Conservation (phyloP, 129 eudicot genomes). For the Helianthus tuberosus region DNA sequence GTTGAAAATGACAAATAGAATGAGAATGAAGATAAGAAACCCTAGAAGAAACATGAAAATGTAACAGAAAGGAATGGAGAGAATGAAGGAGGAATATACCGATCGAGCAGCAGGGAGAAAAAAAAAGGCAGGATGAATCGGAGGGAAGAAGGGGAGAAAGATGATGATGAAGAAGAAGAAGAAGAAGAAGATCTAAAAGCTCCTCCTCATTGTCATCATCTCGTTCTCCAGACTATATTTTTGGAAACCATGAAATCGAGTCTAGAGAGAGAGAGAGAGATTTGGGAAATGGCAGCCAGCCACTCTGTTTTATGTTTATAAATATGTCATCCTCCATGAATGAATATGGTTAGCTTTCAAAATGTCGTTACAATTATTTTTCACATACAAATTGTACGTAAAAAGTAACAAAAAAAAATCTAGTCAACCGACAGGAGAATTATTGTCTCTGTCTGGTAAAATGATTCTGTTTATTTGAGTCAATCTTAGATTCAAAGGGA, state of each 20-base stretch:
- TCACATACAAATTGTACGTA: background rate
- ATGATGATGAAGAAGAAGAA: background rate
- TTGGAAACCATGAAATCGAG: slow-evolving; percentile 33
- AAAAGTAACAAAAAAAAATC: too few species aligned
- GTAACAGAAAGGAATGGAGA: background rate
- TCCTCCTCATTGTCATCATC: slow-evolving; percentile 35
- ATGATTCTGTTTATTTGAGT: slow-evolving; percentile 16
- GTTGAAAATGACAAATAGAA: background rate
- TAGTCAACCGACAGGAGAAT: background rate
- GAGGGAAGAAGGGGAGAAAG: slow-evolving; percentile 38
- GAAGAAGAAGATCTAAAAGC: background rate
- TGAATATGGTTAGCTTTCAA: slow-evolving; percentile 30
- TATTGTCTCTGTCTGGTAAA: slow-evolving; percentile 6
- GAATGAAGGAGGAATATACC: slow-evolving; percentile 16
- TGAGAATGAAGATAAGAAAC: background rate
- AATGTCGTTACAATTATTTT: slow-evolving; percentile 5
- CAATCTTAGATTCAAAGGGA: background rate
- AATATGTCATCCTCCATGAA: slow-evolving; percentile 19
- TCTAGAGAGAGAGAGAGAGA: slow-evolving; percentile 31
- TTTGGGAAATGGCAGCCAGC: slow-evolving; percentile 40
- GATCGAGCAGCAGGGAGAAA: slow-evolving; percentile 42
- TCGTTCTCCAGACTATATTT: slow-evolving; percentile 31
- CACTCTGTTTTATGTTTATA: slow-evolving; percentile 28
- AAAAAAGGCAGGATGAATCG: slow-evolving; percentile 34
- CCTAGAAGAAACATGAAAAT: slow-evolving; percentile 4